Evolutionary conservation across 2,329 filamentous ascomycete genomes (phyloP).

Genomic region (Ophiosphaerella korrae): DNA sequence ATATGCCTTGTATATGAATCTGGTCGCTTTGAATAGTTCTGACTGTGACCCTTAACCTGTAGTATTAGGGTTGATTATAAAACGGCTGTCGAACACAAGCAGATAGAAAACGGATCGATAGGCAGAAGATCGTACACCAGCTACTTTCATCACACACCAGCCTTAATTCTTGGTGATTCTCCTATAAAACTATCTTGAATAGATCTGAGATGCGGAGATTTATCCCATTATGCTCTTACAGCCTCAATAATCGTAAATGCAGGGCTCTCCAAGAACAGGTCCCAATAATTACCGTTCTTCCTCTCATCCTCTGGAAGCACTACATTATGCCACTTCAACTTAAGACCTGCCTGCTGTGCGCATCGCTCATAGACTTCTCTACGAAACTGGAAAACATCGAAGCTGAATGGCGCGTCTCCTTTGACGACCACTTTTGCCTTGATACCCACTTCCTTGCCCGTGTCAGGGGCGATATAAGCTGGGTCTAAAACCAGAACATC

Average conservation of each 20-base stretch:
- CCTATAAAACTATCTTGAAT: no score
- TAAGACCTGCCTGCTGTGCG: conserved; percentile 26
- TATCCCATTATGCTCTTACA: conserved; percentile 3
- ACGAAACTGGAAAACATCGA: conserved; percentile 35
- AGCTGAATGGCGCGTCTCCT: conserved; percentile 20
- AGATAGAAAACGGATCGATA: no score
- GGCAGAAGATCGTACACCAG: no score
- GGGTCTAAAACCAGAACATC: conserved; percentile 26
- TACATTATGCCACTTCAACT: conserved; percentile 22
- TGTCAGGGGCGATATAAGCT: conserved; percentile 23
- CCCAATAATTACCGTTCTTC: conserved; percentile 26
- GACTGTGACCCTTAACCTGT: no score
- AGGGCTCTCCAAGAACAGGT: conserved; percentile 24
- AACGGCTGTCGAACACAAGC: no score
- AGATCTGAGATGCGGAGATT: no score
- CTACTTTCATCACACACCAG: no score
- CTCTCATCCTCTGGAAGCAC: conserved; percentile 36
- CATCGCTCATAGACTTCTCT: conserved; percentile 35
- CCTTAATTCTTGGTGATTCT: no score
- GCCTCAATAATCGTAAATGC: conserved; percentile 33
- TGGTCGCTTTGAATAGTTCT: no score
- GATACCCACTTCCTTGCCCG: conserved; percentile 22
- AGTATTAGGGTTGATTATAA: no score
- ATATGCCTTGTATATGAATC: no score
- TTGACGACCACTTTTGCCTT: conserved; percentile 24